Conservation (phyloP, 2,329 filamentous ascomycete species). For the Diaporthe citrichinensis region DNA sequence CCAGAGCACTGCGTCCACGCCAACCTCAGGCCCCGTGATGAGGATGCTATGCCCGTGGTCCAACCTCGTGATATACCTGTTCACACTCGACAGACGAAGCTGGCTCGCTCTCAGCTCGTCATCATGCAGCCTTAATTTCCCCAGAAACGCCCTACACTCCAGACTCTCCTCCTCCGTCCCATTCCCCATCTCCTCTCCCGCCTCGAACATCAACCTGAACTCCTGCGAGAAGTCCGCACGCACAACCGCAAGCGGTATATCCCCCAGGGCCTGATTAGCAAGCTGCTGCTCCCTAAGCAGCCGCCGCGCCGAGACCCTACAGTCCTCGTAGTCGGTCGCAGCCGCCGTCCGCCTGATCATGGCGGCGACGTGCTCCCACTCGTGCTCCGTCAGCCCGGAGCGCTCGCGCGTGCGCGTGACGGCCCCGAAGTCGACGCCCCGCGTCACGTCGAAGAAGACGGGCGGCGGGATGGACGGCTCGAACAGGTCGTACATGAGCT, state of each 20-base stretch:
- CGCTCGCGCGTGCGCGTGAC: conserved; percentile 21
- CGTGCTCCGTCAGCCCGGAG: conserved; percentile 12
- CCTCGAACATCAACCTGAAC: conserved; percentile 19
- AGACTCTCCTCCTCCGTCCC: conserved; percentile 11
- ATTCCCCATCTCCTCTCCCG: background rate
- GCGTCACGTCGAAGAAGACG: background rate
- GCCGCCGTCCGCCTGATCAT: background rate
- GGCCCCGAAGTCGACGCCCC: conserved; percentile 4
- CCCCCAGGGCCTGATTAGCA: background rate
- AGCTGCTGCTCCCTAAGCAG: conserved; percentile 21
- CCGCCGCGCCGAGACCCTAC: conserved; percentile 7
- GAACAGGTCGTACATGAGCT: conserved; percentile 25
- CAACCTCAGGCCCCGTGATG: conserved; percentile 5
- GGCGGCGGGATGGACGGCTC: conserved; percentile 24
- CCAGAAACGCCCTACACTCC: conserved; percentile 18
- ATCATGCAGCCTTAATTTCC: conserved; percentile 10
- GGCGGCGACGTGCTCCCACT: conserved; percentile 7
- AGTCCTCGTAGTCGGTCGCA: conserved; percentile 10
- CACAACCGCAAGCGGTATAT: conserved; percentile 3
- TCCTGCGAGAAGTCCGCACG: conserved; percentile 25
- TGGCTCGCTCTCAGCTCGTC: conserved; percentile 17
- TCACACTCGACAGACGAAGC: conserved; percentile 22
- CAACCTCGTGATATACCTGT: conserved; percentile 21
- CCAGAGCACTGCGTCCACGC: conserved; percentile 16
- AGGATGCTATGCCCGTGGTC: conserved; percentile 14